A percentile compares a stretch with the other conserved stretches of the same genome.
These are phyloP conservation scores for Medicago truncatula DNA, from an alignment of 306 rosid genomes.

Conservation along the genomic window MtrunA17r5.0-ANR NC_053048.1:128501-129000, in stretches of 20 bases:
- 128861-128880: constrained; percentile 94
- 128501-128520: constrained; percentile 67
- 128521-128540: constrained; percentile 96
- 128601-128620: constrained; percentile 91
- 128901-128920: constrained; percentile 95
- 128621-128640: constrained; percentile 88
- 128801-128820: constrained; percentile 32
- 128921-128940: constrained; percentile 93
- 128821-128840: constrained; percentile 81
- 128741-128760: too few species aligned
- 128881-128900: constrained; percentile 91
- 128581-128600: constrained; percentile 74
- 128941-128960: constrained; percentile 50
- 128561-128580: constrained; percentile 83
- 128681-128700: too few species aligned
- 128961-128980: constrained; percentile 83
- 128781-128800: too few species aligned
- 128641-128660: constrained; percentile 99
- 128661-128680: constrained; percentile 54
- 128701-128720: too few species aligned
- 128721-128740: too few species aligned
- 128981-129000: constrained; percentile 94
- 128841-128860: constrained; percentile 91
- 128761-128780: too few species aligned
- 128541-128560: constrained; percentile 95